Percentiles rank a stretch among this genome's conserved stretches.
Evolutionary conservation across 306 rosid species (phyloP).

Genomic region (Canavalia gladiata): DNA sequence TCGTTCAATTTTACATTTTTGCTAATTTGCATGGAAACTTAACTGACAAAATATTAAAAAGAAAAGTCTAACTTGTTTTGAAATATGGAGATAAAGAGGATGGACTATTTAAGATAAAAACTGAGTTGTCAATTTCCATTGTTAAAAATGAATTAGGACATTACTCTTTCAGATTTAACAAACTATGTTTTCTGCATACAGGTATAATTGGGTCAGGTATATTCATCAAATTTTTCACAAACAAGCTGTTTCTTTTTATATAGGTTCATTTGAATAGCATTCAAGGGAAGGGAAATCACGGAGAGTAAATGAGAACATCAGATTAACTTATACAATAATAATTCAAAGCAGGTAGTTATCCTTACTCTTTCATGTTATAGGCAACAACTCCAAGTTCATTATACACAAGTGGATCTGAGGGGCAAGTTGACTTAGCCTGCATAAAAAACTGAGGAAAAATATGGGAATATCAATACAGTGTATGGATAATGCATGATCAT

Average conservation of each 20-base stretch:
- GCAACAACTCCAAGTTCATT: constrained; percentile 99
- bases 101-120: constrained; percentile 5
- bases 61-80: background rate
- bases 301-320: background rate
- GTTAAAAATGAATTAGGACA: background rate
- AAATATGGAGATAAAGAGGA: constrained; percentile 15
- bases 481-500: background rate
- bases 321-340: constrained; percentile 5
- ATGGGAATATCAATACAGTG: constrained; percentile 38
- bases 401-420: constrained; percentile 93
- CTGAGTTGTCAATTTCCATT: background rate
- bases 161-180: background rate
- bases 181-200: background rate
- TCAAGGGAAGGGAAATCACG: background rate
- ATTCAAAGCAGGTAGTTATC: constrained; percentile 34
- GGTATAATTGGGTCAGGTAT: too few species aligned
- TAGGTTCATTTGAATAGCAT: constrained; percentile 32
- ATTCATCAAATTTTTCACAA: constrained; percentile 9
- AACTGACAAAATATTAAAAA: background rate
- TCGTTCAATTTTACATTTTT: constrained; percentile 15
- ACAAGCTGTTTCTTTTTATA: background rate
- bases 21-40: constrained; percentile 25
- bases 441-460: constrained; percentile 70
- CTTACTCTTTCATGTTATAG: constrained; percentile 94
- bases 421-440: constrained; percentile 88